Conservation (phyloP, 129 eudicot genomes). For the Lonicera japonica region DNA sequence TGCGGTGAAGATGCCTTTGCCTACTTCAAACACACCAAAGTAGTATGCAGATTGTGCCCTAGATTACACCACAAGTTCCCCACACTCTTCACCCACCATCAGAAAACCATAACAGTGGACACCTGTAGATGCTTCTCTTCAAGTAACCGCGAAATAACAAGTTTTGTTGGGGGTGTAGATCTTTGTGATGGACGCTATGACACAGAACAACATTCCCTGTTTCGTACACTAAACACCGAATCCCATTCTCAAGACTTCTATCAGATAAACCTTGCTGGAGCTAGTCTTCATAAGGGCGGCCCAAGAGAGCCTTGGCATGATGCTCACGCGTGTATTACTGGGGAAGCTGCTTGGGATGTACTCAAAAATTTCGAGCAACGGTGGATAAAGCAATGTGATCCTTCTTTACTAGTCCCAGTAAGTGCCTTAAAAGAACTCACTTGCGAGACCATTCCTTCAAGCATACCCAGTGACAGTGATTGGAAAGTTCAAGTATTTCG, state of each 20-base stretch:
- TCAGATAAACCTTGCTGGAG: constrained; percentile 72
- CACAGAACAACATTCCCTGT: constrained; percentile 79
- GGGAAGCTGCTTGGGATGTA: constrained; percentile 75
- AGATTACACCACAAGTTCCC: constrained; percentile 71
- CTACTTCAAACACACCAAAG: constrained; percentile 77
- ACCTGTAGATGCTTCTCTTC: constrained; percentile 39
- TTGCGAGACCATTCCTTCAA: constrained; percentile 17
- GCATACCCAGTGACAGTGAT: constrained; percentile 16
- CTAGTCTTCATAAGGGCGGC: constrained; percentile 74
- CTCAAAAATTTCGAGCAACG: constrained; percentile 85
- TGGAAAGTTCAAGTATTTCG: constrained; percentile 95
- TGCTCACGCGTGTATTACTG: constrained; percentile 67
- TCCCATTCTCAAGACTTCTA: constrained; percentile 73
- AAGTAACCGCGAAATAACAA: constrained; percentile 57
- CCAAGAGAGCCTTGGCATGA: constrained; percentile 99
- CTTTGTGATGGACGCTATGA: constrained; percentile 90
- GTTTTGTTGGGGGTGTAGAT: constrained; percentile 82
- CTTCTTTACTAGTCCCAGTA: constrained; percentile 42
- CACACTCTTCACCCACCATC: constrained; percentile 82
- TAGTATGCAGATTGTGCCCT: constrained; percentile 66
- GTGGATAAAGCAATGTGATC: constrained; percentile 74
- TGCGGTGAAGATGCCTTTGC: constrained; percentile 68
- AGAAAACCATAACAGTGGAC: constrained; percentile 80
- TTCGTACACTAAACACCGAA: constrained; percentile 63
- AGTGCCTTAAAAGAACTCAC: constrained; percentile 36